A percentile compares a stretch with the other conserved stretches of the same genome.
phyloP scores from a whole-genome alignment of 768 basidiomycete species.

The Rhodotorula diobovata region DNA sequence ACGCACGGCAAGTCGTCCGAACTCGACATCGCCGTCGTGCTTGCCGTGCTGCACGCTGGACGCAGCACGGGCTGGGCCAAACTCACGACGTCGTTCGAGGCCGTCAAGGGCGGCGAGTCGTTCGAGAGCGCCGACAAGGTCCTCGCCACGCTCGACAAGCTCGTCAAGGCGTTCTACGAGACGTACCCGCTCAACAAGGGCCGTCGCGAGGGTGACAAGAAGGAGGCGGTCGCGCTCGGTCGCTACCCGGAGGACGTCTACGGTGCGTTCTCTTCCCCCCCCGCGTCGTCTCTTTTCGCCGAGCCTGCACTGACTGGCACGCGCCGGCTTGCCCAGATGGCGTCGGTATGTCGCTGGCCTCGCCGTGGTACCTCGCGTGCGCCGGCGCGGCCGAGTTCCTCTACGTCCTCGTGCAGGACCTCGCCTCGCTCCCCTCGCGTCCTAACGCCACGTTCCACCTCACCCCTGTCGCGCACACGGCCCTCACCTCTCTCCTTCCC shows the following conservation, averaged over 20 bases:
- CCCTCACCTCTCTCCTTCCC: slow-evolving; percentile 19
- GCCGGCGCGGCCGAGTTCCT: slow-evolving; percentile 39
- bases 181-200: slow-evolving; percentile 38
- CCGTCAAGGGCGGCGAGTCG: not conserved
- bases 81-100: not conserved
- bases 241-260: slow-evolving; percentile 40
- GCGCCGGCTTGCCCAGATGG: slow-evolving; percentile 21
- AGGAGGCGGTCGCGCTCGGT: slow-evolving; percentile 32
- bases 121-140: slow-evolving; percentile 29
- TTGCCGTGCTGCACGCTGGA: slow-evolving; percentile 35
- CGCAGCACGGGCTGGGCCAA: slow-evolving; percentile 17
- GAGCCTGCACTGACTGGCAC: not conserved
- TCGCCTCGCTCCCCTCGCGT: not conserved
- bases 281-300: not conserved
- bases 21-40: slow-evolving; percentile 33
- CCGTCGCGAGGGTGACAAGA: not conserved
- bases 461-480: slow-evolving; percentile 16
- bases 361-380: slow-evolving; percentile 42
- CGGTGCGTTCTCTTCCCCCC: slow-evolving; percentile 4
- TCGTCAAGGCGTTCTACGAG: slow-evolving; percentile 28
- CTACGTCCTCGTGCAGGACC: slow-evolving; percentile 23
- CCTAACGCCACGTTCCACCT: not conserved
- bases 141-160: slow-evolving; percentile 25
- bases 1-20: slow-evolving; percentile 28
- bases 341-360: slow-evolving; percentile 33